A percentile compares a stretch with the other conserved stretches of the same genome.
Evolutionary conservation across 2,329 filamentous ascomycete genomes (phyloP).

Genomic region (Eutypa lata): DNA sequence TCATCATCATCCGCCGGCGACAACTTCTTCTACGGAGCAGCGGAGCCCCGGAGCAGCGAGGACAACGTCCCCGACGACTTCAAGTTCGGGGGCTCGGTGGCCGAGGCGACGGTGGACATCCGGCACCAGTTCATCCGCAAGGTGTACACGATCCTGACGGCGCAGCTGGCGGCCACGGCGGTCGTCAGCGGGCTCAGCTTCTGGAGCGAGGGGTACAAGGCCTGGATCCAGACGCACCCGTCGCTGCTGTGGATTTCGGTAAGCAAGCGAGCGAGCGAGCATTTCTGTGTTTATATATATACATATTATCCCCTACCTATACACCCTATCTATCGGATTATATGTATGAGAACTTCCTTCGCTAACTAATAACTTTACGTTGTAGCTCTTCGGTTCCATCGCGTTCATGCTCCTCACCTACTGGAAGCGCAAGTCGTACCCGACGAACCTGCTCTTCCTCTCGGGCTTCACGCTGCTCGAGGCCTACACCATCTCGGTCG

Average conservation of each 20-base stretch:
- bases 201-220: conserved; percentile 73
- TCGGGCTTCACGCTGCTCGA: conserved; percentile 86
- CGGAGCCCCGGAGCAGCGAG: conserved; percentile 66
- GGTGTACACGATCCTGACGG: conserved; percentile 97
- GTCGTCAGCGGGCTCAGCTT: conserved; percentile 81
- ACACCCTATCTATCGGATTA: background rate
- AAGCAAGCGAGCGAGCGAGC: too few relatives aligned
- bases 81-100: conserved; percentile 94
- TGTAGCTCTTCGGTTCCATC: conserved; percentile 72
- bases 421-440: conserved; percentile 96
- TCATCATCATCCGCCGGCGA: conserved; percentile 15
- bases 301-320: background rate
- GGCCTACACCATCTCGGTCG: conserved; percentile 88
- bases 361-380: background rate
- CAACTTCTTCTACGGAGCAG: conserved; percentile 58
- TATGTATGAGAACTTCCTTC: too few relatives aligned
- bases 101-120: conserved; percentile 92
- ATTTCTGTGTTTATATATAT: background rate
- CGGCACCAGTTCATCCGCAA: conserved; percentile 96
- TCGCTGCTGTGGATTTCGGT: conserved; percentile 84
- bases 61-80: conserved; percentile 97
- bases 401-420: conserved; percentile 83
- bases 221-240: conserved; percentile 81
- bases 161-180: conserved; percentile 83
- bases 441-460: conserved; percentile 91